phyloP scores from a whole-genome alignment of 441 rosid genomes.

The Syzygium malaccense region DNA sequence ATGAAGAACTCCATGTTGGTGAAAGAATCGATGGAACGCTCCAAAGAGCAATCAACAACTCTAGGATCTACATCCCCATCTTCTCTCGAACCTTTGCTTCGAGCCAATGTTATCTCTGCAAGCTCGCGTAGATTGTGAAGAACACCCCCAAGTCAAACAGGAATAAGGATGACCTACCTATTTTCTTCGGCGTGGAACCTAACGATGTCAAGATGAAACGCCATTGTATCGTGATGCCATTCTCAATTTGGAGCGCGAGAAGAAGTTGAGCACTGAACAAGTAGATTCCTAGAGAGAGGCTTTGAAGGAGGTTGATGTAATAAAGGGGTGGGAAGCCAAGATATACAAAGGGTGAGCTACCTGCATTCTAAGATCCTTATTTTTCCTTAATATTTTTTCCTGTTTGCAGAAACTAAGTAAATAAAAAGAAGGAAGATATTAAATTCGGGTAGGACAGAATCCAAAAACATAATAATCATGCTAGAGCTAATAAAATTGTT shows the following conservation, averaged over 20 bases:
- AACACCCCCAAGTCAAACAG: accelerated
- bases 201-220: neutral
- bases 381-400: neutral
- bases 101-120: neutral
- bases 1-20: neutral
- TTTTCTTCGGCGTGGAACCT: neutral
- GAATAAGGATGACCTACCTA: neutral
- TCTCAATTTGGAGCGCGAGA: neutral
- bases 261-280: neutral
- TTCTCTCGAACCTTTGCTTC: neutral
- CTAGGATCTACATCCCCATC: neutral
- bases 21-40: neutral
- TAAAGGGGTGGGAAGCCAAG: neutral
- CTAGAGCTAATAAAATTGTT: neutral
- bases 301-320: neutral
- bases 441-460: neutral
- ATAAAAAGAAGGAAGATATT: accelerated
- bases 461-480: neutral
- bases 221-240: accelerated
- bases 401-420: neutral
- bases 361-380: neutral
- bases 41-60: neutral
- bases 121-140: accelerated
- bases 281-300: neutral
- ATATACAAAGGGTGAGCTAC: neutral